These are phyloP conservation scores for Linderina pennispora DNA, from an alignment of 192 early-diverging fungal genomes.

Conservation along the genomic window DNA sequence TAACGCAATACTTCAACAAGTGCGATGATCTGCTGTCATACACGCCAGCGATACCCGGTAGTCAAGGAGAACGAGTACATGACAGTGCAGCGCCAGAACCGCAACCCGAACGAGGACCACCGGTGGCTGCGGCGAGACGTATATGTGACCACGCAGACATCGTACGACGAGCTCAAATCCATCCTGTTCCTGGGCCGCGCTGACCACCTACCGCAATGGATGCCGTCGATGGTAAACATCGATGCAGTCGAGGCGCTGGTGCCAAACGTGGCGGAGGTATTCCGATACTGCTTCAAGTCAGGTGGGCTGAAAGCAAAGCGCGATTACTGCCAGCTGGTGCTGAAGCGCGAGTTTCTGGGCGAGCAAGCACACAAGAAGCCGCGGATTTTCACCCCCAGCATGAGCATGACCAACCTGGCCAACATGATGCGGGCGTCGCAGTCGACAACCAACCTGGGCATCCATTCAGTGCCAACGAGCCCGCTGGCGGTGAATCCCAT, in stretches of 20 bases:
- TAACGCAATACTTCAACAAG: constrained; percentile 42
- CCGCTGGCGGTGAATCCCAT: neutral
- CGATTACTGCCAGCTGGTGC: constrained; percentile 40
- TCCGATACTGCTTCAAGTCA: constrained; percentile 11
- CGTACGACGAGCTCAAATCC: constrained; percentile 28
- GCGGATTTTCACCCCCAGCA: constrained; percentile 32
- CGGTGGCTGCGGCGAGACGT: constrained; percentile 38
- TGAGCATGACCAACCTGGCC: constrained; percentile 35
- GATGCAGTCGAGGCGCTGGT: constrained; percentile 22
- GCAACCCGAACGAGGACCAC: constrained; percentile 35
- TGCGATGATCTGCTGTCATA: constrained; percentile 42
- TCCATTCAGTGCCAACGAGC: neutral
- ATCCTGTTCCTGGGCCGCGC: constrained; percentile 14
- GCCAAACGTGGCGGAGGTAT: constrained; percentile 25
- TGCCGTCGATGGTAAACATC: constrained; percentile 10
- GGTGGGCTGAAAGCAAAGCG: constrained; percentile 22
- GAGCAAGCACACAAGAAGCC: constrained; percentile 15
- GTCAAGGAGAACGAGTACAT: constrained; percentile 7
- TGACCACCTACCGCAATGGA: constrained; percentile 21
- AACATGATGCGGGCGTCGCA: constrained; percentile 11
- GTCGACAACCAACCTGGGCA: constrained; percentile 12
- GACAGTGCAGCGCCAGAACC: constrained; percentile 35
- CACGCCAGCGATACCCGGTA: constrained; percentile 28
- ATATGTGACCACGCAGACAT: neutral
- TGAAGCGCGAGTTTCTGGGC: constrained; percentile 35